Evolutionary conservation across 208 protist genomes (phyloP), one percentile per base, ranked within the genome.

Genomic region (Angomonas desouzai): DNA sequence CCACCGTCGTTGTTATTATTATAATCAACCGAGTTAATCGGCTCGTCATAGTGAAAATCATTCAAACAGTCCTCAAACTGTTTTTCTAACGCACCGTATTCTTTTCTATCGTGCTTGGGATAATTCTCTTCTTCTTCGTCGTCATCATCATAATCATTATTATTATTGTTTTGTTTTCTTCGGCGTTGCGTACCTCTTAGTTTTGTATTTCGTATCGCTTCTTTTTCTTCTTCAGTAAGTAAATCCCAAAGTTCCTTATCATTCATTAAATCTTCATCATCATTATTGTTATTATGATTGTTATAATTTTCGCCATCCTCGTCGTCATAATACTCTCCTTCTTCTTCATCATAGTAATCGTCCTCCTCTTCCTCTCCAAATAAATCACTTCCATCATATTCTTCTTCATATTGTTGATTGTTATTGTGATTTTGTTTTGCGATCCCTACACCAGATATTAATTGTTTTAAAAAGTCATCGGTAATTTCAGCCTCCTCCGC

Each of bases 401-500:
- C 62, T 9, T 47, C 48, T 48, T 47, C 3, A 51, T 51, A 6
- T 6, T 51, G 6, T 22, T 51, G 4, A 27, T 51, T 23, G n/a
- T 51, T 51, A 51, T 51, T 13, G n/a, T 51, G 10, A 51, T 51
- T 51, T 51, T 51, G 45, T 23, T 40, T 40, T 13, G 36, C 57
- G 28, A 29, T 57, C 10, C 58, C 77, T 16, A 33, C 49, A 55
- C 89, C 89, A 53, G 89, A 82, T 11, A 95, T 78, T 22, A 95
- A 53, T 65, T 91, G 74, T 0, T 74, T 81, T 10, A 95, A 48
- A 61, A 95, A 95, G 51, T 92, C 84, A 45, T 95, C 85, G 10
- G 83, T 90, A 27, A 95, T 74, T 48, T 92, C 89, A 45, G 74
- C 74, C 62, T 95, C 89, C 33, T 90, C 84, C 58, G 85, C 83